Conservation (phyloP, 2,329 filamentous ascomycete species). For the Stachybotrys echinatus region DNA sequence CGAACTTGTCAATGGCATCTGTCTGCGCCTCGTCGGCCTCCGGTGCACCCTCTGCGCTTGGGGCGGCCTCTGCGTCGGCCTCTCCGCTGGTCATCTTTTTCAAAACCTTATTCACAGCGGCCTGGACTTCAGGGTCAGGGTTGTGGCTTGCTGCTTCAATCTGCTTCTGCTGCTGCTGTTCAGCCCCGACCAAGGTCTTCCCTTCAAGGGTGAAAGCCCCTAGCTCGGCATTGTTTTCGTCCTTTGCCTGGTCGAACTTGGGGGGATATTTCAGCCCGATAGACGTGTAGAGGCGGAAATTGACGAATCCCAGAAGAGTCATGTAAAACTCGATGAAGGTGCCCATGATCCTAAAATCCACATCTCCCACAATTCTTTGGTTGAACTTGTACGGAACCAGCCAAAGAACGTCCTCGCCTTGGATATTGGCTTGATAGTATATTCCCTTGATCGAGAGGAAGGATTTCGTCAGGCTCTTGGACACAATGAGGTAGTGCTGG, state of each 20-base stretch:
- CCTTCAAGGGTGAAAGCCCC: constrained; percentile 88
- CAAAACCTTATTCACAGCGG: constrained; percentile 64
- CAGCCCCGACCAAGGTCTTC: constrained; percentile 51
- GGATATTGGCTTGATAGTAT: constrained; percentile 96
- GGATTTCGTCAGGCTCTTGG: constrained; percentile 86
- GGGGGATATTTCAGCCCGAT: constrained; percentile 92
- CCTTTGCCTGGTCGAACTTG: constrained; percentile 82
- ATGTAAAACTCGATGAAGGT: constrained; percentile 99
- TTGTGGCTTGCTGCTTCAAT: constrained; percentile 41
- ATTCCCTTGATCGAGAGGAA: constrained; percentile 99
- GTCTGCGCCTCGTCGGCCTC: constrained; percentile 43
- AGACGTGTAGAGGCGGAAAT: constrained; percentile 89
- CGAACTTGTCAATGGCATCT: constrained; percentile 83
- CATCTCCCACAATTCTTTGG: constrained; percentile 85
- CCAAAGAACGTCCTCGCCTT: constrained; percentile 96
- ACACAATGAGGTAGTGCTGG: constrained; percentile 93
- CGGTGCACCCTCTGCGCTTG: constrained; percentile 25
- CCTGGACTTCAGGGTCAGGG: constrained; percentile 58
- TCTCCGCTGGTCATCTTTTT: constrained; percentile 54
- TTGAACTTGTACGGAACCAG: constrained; percentile 98
- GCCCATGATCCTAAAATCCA: constrained; percentile 98
- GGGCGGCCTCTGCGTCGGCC: constrained; percentile 31
- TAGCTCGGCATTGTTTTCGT: constrained; percentile 85
- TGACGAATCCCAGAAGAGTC: constrained; percentile 89
- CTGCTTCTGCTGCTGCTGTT: constrained; percentile 47